Percentiles rank a stretch among this genome's conserved stretches.
phyloP scores from a whole-genome alignment of 495 filamentous ascomycete species.

The Beverwykella pulmonaria region DNA sequence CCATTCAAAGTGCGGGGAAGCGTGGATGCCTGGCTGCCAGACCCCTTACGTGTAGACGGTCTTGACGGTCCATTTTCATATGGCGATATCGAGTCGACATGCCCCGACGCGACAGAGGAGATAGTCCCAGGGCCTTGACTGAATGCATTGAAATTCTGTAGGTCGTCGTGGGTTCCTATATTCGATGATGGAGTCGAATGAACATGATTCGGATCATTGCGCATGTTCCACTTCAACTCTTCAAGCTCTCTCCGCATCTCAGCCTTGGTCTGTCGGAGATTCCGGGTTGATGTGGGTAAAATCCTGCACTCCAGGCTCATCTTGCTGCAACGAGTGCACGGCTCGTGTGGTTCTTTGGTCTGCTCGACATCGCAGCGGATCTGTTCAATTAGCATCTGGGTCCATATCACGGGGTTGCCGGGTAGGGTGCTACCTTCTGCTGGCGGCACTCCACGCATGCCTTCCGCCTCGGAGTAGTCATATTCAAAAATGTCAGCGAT shows the following conservation, averaged over 20 bases:
- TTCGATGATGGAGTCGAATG: constrained; percentile 3
- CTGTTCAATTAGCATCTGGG: not conserved
- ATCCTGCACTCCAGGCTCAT: constrained; percentile 32
- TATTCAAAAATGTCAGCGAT: not conserved
- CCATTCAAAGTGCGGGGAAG: constrained; percentile 15
- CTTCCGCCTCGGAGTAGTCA: constrained; percentile 21
- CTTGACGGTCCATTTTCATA: not conserved
- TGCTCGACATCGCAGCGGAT: constrained; percentile 36
- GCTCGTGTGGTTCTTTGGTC: constrained; percentile 22
- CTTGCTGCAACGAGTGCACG: constrained; percentile 24
- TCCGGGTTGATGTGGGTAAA: constrained; percentile 30
- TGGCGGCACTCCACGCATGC: constrained; percentile 36
- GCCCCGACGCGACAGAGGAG: not conserved
- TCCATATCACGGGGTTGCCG: not conserved
- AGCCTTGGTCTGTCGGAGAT: constrained; percentile 34
- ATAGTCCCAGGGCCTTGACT: not conserved
- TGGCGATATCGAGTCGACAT: not conserved
- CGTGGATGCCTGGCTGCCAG: not conserved
- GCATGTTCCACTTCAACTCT: constrained; percentile 28
- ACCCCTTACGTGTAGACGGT: not conserved
- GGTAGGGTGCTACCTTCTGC: constrained; percentile 28
- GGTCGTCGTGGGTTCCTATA: not conserved
- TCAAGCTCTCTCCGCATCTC: constrained; percentile 37
- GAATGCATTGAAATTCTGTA: not conserved
- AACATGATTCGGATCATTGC: constrained; percentile 9